phyloP scores from a whole-genome alignment of 768 basidiomycete genomes.

The Russula earlei region DNA sequence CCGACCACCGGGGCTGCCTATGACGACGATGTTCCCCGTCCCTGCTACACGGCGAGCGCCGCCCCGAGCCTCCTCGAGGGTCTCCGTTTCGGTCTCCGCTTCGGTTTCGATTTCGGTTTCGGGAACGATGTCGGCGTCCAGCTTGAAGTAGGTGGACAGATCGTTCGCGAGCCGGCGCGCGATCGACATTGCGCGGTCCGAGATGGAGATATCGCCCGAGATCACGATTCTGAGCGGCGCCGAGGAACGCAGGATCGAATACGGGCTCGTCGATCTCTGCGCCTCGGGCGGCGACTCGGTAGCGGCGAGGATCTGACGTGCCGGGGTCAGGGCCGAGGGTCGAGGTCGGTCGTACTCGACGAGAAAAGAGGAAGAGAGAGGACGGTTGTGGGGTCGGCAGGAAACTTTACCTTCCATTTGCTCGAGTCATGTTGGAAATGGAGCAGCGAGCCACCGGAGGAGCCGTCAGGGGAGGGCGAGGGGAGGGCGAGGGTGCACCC shows the following conservation, averaged over 20 bases:
- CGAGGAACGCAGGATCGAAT: slow-evolving; percentile 47
- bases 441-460: not conserved
- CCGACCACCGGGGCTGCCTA: slow-evolving; percentile 32
- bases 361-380: not conserved
- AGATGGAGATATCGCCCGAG: slow-evolving; percentile 18
- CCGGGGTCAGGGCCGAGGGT: too few species aligned
- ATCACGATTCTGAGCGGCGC: slow-evolving; percentile 51
- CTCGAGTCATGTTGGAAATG: not conserved
- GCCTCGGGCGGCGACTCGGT: not conserved
- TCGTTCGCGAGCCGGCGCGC: slow-evolving; percentile 63
- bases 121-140: slow-evolving; percentile 54
- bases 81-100: slow-evolving; percentile 20
- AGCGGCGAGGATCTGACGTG: not conserved
- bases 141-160: slow-evolving; percentile 54
- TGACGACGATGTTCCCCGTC: slow-evolving; percentile 54
- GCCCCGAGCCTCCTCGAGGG: too few species aligned
- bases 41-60: too few species aligned
- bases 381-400: too few species aligned
- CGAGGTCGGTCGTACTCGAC: too few species aligned
- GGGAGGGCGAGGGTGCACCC: not conserved
- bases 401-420: slow-evolving; percentile 5
- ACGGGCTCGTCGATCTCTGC: slow-evolving; percentile 29
- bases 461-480: not conserved
- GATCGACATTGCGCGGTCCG: slow-evolving; percentile 34
- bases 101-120: slow-evolving; percentile 31